Evolutionary conservation across 2,329 filamentous ascomycete genomes (phyloP), one percentile per base, ranked within the genome.

Genomic region (Exophiala calicioides): DNA sequence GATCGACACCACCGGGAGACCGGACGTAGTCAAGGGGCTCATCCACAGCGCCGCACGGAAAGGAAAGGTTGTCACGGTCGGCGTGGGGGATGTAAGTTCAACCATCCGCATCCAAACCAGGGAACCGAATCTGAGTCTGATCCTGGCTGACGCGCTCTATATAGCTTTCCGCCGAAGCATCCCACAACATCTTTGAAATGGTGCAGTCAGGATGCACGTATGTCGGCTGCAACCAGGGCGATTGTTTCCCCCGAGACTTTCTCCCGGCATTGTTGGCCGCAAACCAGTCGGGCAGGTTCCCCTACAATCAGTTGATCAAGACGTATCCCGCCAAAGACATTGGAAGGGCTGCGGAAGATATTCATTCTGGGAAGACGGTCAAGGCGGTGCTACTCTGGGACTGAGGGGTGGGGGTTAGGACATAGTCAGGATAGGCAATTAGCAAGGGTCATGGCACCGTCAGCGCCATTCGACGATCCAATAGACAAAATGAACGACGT

Each of bases 251-350:
- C 16, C 55, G 52, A 32, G 50, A 55, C 33, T 58, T 59, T 32
- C 33, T 58, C 12, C 57, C 57, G 26, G 33, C 47, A 15, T 30
- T 58, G 21, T 35, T 59, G 33, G 40, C 42, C 10, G 53, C 53
- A 12, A 38, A 53, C 13, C 30, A 52, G 29, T 63, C 72, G 31
- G 74, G 73, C 5, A 68, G 62, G 50, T 72, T 78, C 35, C 74
- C 74, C 0, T 63, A 76, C 33, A 66, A 76, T 19, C 69, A 68
- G 56, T 47, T 77, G 15, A 65, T 71, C 51, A 73, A 69, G 58
- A 65, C 66, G 8, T 73, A 75, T 60, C 55, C 65, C 38, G 70
- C 68, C 2, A 55, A 55, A 32, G 56, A 62, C 1, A 60, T 61
- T 26, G 57, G 55, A 35, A 24, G 35, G 23, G 63, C 61, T 0